phyloP scores from a whole-genome alignment of 116 monocot genomes.

The Phalaenopsis hybrid region DNA sequence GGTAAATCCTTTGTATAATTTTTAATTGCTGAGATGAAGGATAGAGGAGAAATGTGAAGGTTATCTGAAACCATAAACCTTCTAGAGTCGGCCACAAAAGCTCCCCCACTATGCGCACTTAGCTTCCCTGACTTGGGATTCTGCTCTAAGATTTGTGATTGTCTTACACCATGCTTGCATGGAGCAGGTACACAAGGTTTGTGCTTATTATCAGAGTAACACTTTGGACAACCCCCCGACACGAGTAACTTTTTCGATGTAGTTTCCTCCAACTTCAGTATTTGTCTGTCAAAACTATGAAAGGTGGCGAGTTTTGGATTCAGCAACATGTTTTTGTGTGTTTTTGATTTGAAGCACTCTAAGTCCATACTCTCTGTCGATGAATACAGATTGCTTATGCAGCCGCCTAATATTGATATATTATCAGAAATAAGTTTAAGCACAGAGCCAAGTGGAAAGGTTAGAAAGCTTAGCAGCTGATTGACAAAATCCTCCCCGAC shows the following conservation, averaged over 20 bases:
- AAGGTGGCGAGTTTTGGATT: neutral
- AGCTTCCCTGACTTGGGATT: neutral
- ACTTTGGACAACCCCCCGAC: neutral
- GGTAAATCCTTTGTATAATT: neutral
- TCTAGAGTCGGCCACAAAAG: neutral
- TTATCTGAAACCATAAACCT: neutral
- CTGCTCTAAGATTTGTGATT: neutral
- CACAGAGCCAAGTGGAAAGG: conserved; percentile 12
- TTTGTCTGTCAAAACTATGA: neutral
- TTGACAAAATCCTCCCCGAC: conserved; percentile 18
- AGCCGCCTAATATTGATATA: neutral
- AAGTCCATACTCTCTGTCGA: neutral
- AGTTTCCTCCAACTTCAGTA: neutral
- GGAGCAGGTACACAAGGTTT: too few relatives aligned
- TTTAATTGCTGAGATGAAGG: neutral
- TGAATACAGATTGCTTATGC: neutral
- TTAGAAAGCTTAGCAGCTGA: conserved; percentile 26
- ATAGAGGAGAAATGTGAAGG: conserved; percentile 1
- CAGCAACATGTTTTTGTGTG: neutral
- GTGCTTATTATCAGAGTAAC: neutral
- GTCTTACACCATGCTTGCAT: too few relatives aligned
- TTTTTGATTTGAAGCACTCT: neutral
- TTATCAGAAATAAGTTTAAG: neutral
- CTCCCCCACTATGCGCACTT: neutral
- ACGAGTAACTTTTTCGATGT: neutral